Base-by-base conservation (phyloP, 2,329 filamentous ascomycete species). In the Trichoderma polysporum region DNA sequence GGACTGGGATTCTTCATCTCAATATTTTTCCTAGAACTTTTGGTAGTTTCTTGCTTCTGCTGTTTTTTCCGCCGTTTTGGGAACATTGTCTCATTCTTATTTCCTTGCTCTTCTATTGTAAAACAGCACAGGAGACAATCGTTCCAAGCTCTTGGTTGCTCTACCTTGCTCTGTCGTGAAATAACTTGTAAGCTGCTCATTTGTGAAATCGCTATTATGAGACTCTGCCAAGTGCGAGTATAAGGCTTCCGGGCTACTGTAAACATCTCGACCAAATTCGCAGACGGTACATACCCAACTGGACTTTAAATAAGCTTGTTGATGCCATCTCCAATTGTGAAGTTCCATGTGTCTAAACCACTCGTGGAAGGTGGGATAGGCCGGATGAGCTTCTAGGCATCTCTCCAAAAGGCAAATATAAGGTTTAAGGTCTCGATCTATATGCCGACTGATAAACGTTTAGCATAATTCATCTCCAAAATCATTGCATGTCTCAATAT, bases 381-480 rank as follows among this genome's bases (percentile, higher is more conserved):
- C 29, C 1, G 54, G 31, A 22, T 68, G 56, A 1, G 17, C 39
- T 17, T 66, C 37, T 4, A 7, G 19, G 33, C 67, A 68, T n/a
- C 22, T 27, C 17, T 67, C 64, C 1, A 22, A 67, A 13, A 68
- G 29, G 15, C 67, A 68, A 41, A 68, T n/a, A n/a, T 62, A 68
- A 52, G 67, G 67, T n/a, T 58, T 67, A 5, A 68, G 67, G 25
- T 68, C 67, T 53, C 58, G 67, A 19, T 68, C 63, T 25, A 62
- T 45, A 6, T 68, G 67, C 45, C 45, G 56, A 47, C 67, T 66
- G 33, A 31, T 22, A 62, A n/a, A 2, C 25, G 2, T 6, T 61
- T 49, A 50, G 45, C 45, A 39, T 3, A 13, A 7, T 35, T 29
- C 58, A 45, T 61, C 12, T 39, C 19, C 12, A 22, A 1, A 5